Evolutionary conservation across 2,329 filamentous ascomycete species (phyloP), one percentile per base, ranked within the genome.

Genomic region (Cercospora canescens): DNA sequence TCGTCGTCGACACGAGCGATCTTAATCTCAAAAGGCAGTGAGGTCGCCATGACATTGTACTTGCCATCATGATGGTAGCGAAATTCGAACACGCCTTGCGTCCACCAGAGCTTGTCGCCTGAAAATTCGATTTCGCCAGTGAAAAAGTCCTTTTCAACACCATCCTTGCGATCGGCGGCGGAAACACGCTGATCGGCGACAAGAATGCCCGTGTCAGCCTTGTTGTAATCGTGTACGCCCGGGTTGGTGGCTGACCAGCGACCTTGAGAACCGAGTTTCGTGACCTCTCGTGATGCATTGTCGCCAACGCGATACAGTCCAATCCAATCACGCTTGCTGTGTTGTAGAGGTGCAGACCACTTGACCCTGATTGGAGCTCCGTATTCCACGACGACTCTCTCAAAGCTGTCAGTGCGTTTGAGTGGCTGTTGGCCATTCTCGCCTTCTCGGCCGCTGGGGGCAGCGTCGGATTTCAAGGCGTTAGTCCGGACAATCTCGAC

Each of bases 31-130:
- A 99, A 99, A 0, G 95, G 94, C 71, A 93, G 87, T 5, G 94
- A 97, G 67, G 98, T 91, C 18, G 93, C 88, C 91, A 99, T 95
- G 75, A 96, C 94, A 71, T 91, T 92, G 80, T 99, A 93, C 74
- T 91, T 91, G 63, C 93, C 93, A 72, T 92, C 90, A 79, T 99
- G 95, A 79, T 99, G 95, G 80, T 97, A 97, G 45, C 95, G 89
- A 82, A 99, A 96, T 76, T 99, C 95, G 75, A 97, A 99, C 3
- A 96, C 91, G 62, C 95, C 95, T 67, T 94, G 91, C 0, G 91
- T 96, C 95, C 95, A 99, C 90, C 93, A 99, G 2, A 97, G 86
- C 80, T 96, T 97, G 81, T 98, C 94, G 56, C 95, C 94, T 9
- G 89, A 84, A 76, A 99, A 98, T 12, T 92, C 79, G 75, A 98